These are phyloP conservation scores for Inga leiocalycina DNA, from an alignment of 306 rosid genomes.

Conservation along the genomic window DNA sequence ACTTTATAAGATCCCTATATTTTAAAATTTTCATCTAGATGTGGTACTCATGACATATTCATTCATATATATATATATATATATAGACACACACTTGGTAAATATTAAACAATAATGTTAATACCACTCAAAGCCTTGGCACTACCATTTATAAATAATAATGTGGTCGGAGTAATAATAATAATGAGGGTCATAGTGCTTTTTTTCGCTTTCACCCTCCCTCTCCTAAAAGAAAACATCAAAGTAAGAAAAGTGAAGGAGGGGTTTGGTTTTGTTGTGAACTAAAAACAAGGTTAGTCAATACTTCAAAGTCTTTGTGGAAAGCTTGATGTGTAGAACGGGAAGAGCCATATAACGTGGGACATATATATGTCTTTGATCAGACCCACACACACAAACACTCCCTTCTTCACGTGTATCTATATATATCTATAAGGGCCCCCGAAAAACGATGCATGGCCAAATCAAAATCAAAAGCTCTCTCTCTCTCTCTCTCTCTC, in stretches of 20 bases:
- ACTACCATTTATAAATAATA: not conserved
- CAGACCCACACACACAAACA: slow-evolving; percentile 47
- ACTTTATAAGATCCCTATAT: no score
- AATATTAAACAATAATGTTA: not conserved
- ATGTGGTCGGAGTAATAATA: slow-evolving; percentile 21
- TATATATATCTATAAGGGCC: slow-evolving; percentile 42
- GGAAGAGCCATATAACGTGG: slow-evolving; percentile 52
- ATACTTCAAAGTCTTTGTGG: slow-evolving; percentile 38
- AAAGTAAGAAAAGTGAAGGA: not conserved
- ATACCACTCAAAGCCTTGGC: slow-evolving; percentile 11
- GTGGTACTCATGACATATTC: no score
- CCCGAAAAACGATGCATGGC: slow-evolving; percentile 78
- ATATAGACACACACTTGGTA: not conserved
- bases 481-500: slow-evolving; percentile 3
- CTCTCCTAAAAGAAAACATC: not conserved
- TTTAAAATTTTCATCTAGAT: no score
- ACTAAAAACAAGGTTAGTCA: slow-evolving; percentile 34
- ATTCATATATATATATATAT: no score
- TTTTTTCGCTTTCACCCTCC: not conserved
- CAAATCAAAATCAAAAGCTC: slow-evolving; percentile 49
- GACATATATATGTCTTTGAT: slow-evolving; percentile 33
- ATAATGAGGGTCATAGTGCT: not conserved
- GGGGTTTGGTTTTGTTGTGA: not conserved
- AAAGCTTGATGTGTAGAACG: slow-evolving; percentile 43
- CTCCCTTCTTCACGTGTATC: slow-evolving; percentile 63